Base-by-base conservation (phyloP, 495 filamentous ascomycete genomes). In the Tuber magnatum region DNA sequence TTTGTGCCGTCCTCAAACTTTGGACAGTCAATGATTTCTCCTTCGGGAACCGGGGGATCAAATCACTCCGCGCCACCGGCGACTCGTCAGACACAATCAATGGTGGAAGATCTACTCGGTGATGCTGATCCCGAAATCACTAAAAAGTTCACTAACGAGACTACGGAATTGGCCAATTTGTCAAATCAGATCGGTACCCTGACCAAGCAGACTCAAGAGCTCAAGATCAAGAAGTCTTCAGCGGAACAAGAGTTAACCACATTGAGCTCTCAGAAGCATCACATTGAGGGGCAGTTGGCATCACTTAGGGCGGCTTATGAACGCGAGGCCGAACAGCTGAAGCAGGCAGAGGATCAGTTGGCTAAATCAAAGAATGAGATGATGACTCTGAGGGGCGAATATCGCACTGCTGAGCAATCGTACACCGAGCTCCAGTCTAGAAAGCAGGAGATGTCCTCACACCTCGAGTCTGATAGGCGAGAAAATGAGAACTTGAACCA, bases 161-260 rank as follows among this genome's bases (percentile, higher is more conserved):
- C 93, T 7, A 90, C 91, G 1, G 95, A 99, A 81, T 87, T 98
- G n/a, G 95, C 94, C 42, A 99, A 99, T 81, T 84, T 99, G 73
- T 97, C 94, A 9, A 98, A 97, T 83, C 94, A 98, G 83, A 92
- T 99, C 74, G 90, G 93, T 9, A 92, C 90, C 10, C 84, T 99
- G 74, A 90, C 93, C 2, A 95, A 92, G 83, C 93, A 99, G 86
- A 97, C 97, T 88, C 92, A 95, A 83, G 93, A 93, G 75, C 90
- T 97, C 7, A 94, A 96, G 81, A 88, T 86, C 51, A 94, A 97
- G 84, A 89, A 92, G 65, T 86, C 85, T 3, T 88, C 90, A 9
- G 91, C 91, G 3, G 93, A 97, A 83, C 90, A 90, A 71, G 91
- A 94, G 61, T 83, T 99, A 70, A 90, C 88, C 74, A 90, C 93